phyloP scores from a whole-genome alignment of 352 stramenopile species.

The Phytophthora ohioensis region DNA sequence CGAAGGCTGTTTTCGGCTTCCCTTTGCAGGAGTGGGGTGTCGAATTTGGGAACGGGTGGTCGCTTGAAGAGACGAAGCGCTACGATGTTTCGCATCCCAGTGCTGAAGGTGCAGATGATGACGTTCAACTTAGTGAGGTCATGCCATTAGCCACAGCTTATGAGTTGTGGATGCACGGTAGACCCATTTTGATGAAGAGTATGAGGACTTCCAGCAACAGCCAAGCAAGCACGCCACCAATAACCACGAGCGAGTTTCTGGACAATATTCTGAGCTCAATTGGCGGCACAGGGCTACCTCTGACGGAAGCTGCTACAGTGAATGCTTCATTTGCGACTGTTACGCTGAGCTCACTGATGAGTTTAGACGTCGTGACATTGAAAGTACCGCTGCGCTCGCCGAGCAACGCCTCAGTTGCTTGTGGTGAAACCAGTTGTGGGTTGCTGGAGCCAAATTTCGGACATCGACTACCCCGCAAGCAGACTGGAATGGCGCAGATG shows the following conservation, averaged over 20 bases:
- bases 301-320: constrained; percentile 19
- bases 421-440: constrained; percentile 34
- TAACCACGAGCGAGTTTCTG: constrained; percentile 22
- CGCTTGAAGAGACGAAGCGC: constrained; percentile 20
- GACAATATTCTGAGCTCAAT: constrained; percentile 26
- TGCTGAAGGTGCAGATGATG: neutral
- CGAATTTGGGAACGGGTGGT: constrained; percentile 41
- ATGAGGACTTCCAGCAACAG: neutral
- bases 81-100: constrained; percentile 28
- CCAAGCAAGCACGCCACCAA: constrained; percentile 1
- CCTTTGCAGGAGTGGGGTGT: constrained; percentile 33
- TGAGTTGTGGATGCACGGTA: constrained; percentile 45
- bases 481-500: constrained; percentile 39
- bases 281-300: constrained; percentile 16
- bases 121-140: constrained; percentile 17
- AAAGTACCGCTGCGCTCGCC: constrained; percentile 28
- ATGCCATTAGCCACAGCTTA: constrained; percentile 41
- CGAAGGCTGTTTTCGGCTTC: constrained; percentile 46
- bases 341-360: constrained; percentile 37
- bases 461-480: constrained; percentile 34
- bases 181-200: constrained; percentile 22
- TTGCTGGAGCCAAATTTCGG: constrained; percentile 22
- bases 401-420: constrained; percentile 33
- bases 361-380: constrained; percentile 40
- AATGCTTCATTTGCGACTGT: constrained; percentile 39